Conservation (phyloP, 768 basidiomycete genomes). For the Tephrocybe sp. region DNA sequence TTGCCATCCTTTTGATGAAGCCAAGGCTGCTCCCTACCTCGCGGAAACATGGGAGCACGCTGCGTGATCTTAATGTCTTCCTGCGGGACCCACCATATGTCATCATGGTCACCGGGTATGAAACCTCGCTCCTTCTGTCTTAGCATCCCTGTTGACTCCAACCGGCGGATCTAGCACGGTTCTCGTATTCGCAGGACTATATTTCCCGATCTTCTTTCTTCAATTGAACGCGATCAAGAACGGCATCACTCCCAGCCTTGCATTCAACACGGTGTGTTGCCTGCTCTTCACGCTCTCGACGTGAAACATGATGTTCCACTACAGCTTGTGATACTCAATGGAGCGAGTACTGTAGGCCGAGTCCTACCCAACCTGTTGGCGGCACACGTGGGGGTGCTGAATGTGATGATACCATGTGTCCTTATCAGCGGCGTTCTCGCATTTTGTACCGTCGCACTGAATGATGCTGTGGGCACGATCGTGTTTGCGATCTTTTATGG, state of each 20-base stretch:
- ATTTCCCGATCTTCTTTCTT: constrained; percentile 55
- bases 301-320: constrained; percentile 18
- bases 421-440: constrained; percentile 28
- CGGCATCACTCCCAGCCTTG: constrained; percentile 42
- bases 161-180: constrained; percentile 26
- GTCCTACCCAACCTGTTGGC: constrained; percentile 34
- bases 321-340: constrained; percentile 55
- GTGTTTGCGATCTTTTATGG: constrained; percentile 38
- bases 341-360: constrained; percentile 38
- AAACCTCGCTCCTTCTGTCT: background rate
- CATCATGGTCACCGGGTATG: constrained; percentile 39
- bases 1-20: constrained; percentile 31
- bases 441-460: constrained; percentile 35
- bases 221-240: constrained; percentile 53
- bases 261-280: constrained; percentile 52
- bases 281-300: background rate
- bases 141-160: background rate
- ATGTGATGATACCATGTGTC: constrained; percentile 30
- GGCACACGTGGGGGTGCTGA: constrained; percentile 24
- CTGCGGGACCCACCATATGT: constrained; percentile 45
- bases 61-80: constrained; percentile 32
- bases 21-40: constrained; percentile 40
- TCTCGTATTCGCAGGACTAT: constrained; percentile 37
- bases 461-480: constrained; percentile 25
- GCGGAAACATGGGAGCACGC: constrained; percentile 27